Base-by-base conservation (phyloP, 805 yeast species). In the Allodekkera sacchari region DNA sequence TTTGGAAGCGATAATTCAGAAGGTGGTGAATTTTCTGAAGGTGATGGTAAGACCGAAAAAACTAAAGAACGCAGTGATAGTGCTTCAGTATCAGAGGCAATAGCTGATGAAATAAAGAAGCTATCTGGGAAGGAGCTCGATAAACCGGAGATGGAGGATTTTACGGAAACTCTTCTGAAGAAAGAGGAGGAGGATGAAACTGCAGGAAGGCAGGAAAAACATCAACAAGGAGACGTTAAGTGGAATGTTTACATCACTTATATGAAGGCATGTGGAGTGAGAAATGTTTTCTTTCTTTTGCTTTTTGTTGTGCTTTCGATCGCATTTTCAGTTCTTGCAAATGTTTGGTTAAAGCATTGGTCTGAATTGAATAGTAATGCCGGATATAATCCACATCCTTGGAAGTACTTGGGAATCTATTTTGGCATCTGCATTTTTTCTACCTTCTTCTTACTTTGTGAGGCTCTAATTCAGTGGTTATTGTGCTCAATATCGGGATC, bases 341-440 rank as follows among this genome's bases (percentile, higher is more conserved):
- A 77, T 52, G 71, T 87, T 28, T 88, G 97, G 97, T 70, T 88
- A 47, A 88, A 88, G 55, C 83, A 83, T 54, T 88, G 97, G 97
- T 82, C 96, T 6, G 97, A 88, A 51, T 72, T 78, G 18, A 88
- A 88, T 50, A 67, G 85, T 6, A 60, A 54, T 26, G 53, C 57
- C 22, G 87, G 84, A 18, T 59, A 57, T 35, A 87, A 87, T 51
- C 92, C 94, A 3, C 52, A 74, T 36, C 71, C 79, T n/a, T 60
- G 59, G 25, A 70, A 57, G 47, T 88, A 84, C 46, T 63, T 89
- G 42, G 77, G 79, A 16, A 63, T 82, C 31, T 88, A 87, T 53
- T 71, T 80, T 38, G 63, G 66, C 8, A 61, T 87, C 27, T 96
- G 96, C 40, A 48, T 83, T 28, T 63, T 68, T 12, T 68, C 79